phyloP scores from a whole-genome alignment of 2,329 filamentous ascomycete genomes.

The Phyllosticta capitalensis region DNA sequence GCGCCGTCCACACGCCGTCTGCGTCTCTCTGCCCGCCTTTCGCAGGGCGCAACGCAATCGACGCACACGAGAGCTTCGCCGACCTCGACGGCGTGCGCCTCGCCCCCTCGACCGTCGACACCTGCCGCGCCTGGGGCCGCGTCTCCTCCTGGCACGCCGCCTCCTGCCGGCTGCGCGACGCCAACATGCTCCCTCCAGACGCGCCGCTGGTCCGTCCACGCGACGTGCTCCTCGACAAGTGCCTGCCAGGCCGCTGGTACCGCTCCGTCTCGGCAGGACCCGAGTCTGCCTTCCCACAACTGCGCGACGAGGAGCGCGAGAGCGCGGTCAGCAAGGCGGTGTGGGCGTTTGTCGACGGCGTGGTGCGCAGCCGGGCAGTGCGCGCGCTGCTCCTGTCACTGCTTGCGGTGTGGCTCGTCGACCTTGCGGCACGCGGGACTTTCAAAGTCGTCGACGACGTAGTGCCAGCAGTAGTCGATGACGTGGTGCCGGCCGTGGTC shows the following conservation, averaged over 20 bases:
- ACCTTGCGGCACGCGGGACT: neutral
- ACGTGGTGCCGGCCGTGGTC: neutral
- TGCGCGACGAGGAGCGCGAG: neutral
- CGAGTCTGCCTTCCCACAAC: neutral
- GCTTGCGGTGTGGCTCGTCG: neutral
- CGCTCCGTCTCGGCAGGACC: neutral
- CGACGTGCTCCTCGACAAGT: neutral
- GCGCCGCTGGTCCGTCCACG: neutral
- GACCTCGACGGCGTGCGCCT: neutral
- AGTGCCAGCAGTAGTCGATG: neutral
- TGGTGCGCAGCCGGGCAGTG: neutral
- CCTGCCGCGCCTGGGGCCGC: neutral
- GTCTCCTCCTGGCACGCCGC: neutral
- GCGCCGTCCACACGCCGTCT: neutral
- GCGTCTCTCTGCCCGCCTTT: neutral
- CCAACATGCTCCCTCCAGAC: neutral
- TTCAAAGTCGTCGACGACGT: neutral
- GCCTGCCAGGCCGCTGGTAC: neutral
- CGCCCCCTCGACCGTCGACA: neutral
- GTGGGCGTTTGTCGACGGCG: neutral
- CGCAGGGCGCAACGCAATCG: neutral
- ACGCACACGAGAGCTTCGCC: neutral
- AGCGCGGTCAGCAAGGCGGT: neutral
- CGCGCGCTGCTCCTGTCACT: neutral
- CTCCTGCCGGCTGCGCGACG: too few species aligned